Evolutionary conservation across 352 stramenopile genomes (phyloP).

Genomic region (Phytophthora podocarpi): DNA sequence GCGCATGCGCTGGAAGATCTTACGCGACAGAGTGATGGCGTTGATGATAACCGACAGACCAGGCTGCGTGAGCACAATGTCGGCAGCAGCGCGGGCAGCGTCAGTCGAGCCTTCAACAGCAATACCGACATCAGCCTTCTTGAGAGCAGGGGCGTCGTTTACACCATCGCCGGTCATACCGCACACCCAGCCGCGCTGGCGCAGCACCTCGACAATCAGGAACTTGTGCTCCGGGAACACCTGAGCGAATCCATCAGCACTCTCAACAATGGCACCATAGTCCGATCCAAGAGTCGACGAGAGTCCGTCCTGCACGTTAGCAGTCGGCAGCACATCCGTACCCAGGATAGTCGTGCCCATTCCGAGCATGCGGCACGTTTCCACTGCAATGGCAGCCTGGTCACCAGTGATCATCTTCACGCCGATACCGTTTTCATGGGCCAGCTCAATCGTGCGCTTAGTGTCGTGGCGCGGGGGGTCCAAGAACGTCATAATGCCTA

Average conservation of each 20-base stretch:
- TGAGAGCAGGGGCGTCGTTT: constrained; percentile 69
- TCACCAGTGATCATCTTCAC: constrained; percentile 98
- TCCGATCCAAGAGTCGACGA: constrained; percentile 56
- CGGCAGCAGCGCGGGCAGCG: constrained; percentile 88
- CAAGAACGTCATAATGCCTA: constrained; percentile 95
- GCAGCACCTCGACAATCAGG: constrained; percentile 88
- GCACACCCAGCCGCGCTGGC: constrained; percentile 71
- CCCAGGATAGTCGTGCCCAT: constrained; percentile 90
- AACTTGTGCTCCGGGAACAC: constrained; percentile 94
- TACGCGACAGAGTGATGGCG: constrained; percentile 89
- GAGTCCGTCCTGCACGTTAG: constrained; percentile 64
- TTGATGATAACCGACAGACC: constrained; percentile 93
- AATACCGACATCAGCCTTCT: constrained; percentile 79
- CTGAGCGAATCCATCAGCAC: constrained; percentile 94
- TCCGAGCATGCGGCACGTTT: constrained; percentile 92
- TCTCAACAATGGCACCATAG: constrained; percentile 89
- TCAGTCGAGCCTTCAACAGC: constrained; percentile 87
- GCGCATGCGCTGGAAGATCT: constrained; percentile 94
- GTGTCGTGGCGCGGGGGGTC: constrained; percentile 96
- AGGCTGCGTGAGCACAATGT: constrained; percentile 94
- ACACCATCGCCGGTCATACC: constrained; percentile 85
- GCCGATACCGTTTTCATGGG: constrained; percentile 91
- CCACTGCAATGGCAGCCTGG: constrained; percentile 92
- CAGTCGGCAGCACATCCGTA: constrained; percentile 71
- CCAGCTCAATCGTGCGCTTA: constrained; percentile 91